A percentile compares a stretch with the other conserved stretches of the same genome.
These are phyloP conservation scores for Heliosperma pusillum DNA, from an alignment of 148 eudicot genomes.

Conservation along the genomic window DNA sequence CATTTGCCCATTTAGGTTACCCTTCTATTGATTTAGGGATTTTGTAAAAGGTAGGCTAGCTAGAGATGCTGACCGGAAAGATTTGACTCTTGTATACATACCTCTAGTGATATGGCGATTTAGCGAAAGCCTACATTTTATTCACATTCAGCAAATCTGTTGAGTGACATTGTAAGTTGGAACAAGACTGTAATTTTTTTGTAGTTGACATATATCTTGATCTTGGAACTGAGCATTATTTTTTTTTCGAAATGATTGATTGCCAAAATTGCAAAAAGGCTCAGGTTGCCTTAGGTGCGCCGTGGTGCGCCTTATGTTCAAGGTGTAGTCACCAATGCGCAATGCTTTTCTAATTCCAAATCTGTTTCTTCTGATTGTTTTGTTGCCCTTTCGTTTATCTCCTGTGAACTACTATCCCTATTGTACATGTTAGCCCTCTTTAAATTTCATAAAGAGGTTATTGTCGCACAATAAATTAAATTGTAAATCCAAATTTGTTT, in stretches of 20 bases:
- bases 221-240: not conserved
- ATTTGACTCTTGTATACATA: not conserved
- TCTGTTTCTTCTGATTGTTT: not conserved
- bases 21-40: not conserved
- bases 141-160: not conserved
- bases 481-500: no score
- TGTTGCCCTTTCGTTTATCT: not conserved
- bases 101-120: not conserved
- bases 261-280: not conserved
- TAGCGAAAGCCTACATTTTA: no score
- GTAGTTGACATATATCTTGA: not conserved
- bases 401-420: not conserved
- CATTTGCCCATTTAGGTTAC: not conserved
- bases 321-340: not conserved
- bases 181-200: not conserved
- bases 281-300: not conserved
- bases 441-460: no score
- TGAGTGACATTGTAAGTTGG: not conserved
- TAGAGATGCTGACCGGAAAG: not conserved
- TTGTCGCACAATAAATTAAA: no score
- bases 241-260: not conserved
- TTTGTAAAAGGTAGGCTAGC: not conserved
- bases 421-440: not conserved
- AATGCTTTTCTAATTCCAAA: not conserved
- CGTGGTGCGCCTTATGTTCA: not conserved